Percentiles rank a stretch among this genome's conserved stretches.
phyloP scores from a whole-genome alignment of 2,329 filamentous ascomycete genomes.

The Penicillium sp. region DNA sequence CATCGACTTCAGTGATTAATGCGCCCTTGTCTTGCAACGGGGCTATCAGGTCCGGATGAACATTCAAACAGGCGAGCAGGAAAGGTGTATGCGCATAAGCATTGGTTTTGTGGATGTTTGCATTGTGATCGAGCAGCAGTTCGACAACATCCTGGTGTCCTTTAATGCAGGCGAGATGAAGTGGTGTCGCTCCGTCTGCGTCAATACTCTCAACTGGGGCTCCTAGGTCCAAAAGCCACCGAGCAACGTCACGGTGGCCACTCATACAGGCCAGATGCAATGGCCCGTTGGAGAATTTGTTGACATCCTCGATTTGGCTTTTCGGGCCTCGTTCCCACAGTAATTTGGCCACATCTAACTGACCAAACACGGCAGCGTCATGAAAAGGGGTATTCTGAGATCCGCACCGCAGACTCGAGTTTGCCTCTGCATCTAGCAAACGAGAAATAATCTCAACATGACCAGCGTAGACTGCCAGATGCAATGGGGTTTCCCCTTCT shows the following conservation, averaged over 20 bases:
- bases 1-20: too few relatives aligned
- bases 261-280: conserved; percentile 4
- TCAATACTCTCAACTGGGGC: conserved; percentile 2
- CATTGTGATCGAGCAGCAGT: conserved; percentile 10
- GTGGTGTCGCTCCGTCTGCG: background rate
- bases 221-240: conserved; percentile 2
- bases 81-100: too few relatives aligned
- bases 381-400: background rate
- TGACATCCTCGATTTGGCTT: too few relatives aligned
- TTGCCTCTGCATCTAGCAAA: conserved; percentile 1
- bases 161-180: background rate
- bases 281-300: too few relatives aligned
- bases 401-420: background rate
- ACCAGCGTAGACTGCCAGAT: background rate
- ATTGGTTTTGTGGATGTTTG: too few relatives aligned
- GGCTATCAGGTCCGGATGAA: too few relatives aligned
- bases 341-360: conserved; percentile 1
- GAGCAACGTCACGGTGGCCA: conserved; percentile 4
- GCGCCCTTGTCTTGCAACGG: too few relatives aligned
- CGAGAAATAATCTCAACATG: background rate
- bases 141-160: conserved; percentile 2
- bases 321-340: conserved; percentile 5
- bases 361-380: conserved; percentile 1
- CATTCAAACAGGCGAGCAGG: too few relatives aligned
- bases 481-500: conserved; percentile 1